Evolutionary conservation across 768 basidiomycete species (phyloP), one percentile per base, ranked within the genome.

Genomic region (Dioszegia aurantiaca): DNA sequence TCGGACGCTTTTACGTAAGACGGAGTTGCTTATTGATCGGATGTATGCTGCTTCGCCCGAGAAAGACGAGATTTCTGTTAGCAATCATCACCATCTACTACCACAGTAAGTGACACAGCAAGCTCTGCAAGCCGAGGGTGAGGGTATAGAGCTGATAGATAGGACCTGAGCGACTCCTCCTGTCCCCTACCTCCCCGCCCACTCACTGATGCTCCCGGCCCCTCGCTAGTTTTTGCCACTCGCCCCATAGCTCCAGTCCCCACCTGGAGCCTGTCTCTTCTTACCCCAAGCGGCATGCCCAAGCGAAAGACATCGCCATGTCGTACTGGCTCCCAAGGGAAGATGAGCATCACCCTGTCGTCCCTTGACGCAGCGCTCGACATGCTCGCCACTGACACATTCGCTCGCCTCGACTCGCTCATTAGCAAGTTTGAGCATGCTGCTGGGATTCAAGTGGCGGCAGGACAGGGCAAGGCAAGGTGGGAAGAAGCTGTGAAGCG

Each of bases 321-420:
- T 52, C 36, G 23, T 30, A 16, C n/a, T 40, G 37, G 53, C 21
- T 3, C 55, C 26, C 24, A 19, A 21, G 27, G 16, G 16, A 42
- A 44, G 9, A 33, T 33, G 33, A 33, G 33, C 33, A 19, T 61
- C 37, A 56, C 68, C n/a, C 45, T 69, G 19, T 51, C 55, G 23
- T 63, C 63, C 17, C 47, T 73, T 33, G 71, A 73, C 56, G 71
- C 68, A n/a, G 71, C 71, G n/a, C 60, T 73, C 21, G 71, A 73
- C 47, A 44, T 73, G 23, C 60, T 73, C n/a, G 71, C 60, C 12
- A 70, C 66, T 31, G 71, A 73, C 14, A 70, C 71, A 4, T 73
- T 70, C 28, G 60, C 66, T 2, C 48, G 67, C 6, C 48, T 73
- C 11, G 57, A 68, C 17, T 41, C 31, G 14, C 28, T 73, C 19